phyloP scores from a whole-genome alignment of 352 stramenopile genomes.

The Hyaloperonospora brassicae region DNA sequence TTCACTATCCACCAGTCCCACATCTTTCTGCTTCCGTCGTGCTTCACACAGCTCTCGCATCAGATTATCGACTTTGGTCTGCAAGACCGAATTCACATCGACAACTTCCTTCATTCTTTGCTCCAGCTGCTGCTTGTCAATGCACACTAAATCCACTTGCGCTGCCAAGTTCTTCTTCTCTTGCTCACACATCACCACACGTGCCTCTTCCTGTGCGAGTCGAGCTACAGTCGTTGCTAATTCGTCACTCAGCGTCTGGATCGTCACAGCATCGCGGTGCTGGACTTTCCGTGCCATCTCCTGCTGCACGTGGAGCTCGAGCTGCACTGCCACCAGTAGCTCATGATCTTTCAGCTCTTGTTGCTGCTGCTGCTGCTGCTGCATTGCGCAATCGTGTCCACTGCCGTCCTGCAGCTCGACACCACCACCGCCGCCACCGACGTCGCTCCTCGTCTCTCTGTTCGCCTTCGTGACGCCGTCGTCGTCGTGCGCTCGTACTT shows the following conservation, averaged over 20 bases:
- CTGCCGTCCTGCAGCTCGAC: constrained; percentile 49
- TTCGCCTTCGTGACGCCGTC: constrained; percentile 15
- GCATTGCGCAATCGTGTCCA: constrained; percentile 33
- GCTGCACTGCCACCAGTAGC: constrained; percentile 33
- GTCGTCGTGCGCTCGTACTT: constrained; percentile 10
- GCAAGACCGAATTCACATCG: constrained; percentile 23
- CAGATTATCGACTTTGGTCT: constrained; percentile 36
- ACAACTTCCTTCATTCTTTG: constrained; percentile 24
- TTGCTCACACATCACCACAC: constrained; percentile 41
- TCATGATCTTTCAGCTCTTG: constrained; percentile 46
- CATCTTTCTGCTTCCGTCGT: constrained; percentile 51
- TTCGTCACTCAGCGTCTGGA: constrained; percentile 27
- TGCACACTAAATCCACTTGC: constrained; percentile 32
- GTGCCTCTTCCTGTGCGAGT: constrained; percentile 39
- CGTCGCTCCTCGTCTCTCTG: too few relatives aligned
- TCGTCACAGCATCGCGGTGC: constrained; percentile 24
- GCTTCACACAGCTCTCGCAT: constrained; percentile 32
- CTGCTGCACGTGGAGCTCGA: constrained; percentile 36
- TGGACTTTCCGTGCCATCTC: constrained; percentile 9
- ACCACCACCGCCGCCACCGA: constrained; percentile 23
- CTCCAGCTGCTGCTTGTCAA: constrained; percentile 51
- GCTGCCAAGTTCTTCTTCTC: constrained; percentile 47
- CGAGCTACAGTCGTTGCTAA: constrained; percentile 21
- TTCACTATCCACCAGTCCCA: constrained; percentile 48
- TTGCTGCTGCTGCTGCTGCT: constrained; percentile 22